Conservation (phyloP, 441 rosid species). For the Pelargonium citronellum region DNA sequence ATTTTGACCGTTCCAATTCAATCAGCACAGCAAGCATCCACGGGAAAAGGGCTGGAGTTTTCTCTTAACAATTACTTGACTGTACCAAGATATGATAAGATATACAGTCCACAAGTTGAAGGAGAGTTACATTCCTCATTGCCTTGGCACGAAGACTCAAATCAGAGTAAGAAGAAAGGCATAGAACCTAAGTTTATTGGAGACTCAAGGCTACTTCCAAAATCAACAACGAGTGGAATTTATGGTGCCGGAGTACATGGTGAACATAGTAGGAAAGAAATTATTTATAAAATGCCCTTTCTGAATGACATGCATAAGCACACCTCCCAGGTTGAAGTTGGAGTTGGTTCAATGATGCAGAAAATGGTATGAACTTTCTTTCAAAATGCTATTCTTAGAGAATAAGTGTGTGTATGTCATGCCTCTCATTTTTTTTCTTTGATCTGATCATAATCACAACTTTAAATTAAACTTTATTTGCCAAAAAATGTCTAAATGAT, state of each 20-base stretch:
- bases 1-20: slow-evolving; percentile 28
- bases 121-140: slow-evolving; percentile 25
- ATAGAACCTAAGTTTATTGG: slow-evolving; percentile 30
- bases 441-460: background rate
- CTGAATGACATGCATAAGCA: slow-evolving; percentile 35
- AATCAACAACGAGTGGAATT: slow-evolving; percentile 31
- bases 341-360: slow-evolving; percentile 36
- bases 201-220: slow-evolving; percentile 37
- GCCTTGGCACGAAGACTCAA: slow-evolving; percentile 30
- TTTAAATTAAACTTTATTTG: background rate
- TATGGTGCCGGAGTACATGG: slow-evolving; percentile 27
- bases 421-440: background rate
- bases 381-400: slow-evolving; percentile 16
- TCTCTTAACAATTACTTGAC: slow-evolving; percentile 40
- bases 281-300: slow-evolving; percentile 27
- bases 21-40: slow-evolving; percentile 29
- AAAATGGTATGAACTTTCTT: slow-evolving; percentile 47
- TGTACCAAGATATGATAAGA: slow-evolving; percentile 34
- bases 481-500: background rate
- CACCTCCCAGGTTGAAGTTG: slow-evolving; percentile 33
- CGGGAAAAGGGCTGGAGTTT: slow-evolving; percentile 34
- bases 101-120: slow-evolving; percentile 28
- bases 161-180: slow-evolving; percentile 32
- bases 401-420: slow-evolving; percentile 11
- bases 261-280: slow-evolving; percentile 34